A percentile compares a stretch with the other conserved stretches of the same genome.
Evolutionary conservation across 148 eudicot species (phyloP).

Genomic region (Euryodendron excelsum): DNA sequence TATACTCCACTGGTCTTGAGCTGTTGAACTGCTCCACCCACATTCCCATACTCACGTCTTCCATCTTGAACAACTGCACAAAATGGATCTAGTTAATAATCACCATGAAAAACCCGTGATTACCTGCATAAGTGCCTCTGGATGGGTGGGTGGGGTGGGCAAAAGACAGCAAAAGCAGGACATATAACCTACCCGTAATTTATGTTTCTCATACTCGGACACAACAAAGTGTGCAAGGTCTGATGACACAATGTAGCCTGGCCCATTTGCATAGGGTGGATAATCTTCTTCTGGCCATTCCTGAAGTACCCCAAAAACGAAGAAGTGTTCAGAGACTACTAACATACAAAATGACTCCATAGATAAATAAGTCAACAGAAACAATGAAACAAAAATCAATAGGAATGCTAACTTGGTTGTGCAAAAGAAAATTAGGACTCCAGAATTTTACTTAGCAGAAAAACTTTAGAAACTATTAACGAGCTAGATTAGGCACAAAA

Average conservation of each 20-base stretch:
- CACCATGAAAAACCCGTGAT: not conserved
- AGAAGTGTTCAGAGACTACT: not conserved
- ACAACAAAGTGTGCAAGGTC: slow-evolving; percentile 29
- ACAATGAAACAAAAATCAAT: not conserved
- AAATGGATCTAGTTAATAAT: not conserved
- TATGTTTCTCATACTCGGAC: slow-evolving; percentile 25
- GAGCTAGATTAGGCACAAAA: not conserved
- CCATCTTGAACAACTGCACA: slow-evolving; percentile 39
- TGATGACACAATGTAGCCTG: slow-evolving; percentile 34
- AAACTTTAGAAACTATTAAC: not conserved
- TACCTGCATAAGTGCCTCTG: too few relatives aligned
- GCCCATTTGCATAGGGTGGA: slow-evolving; percentile 44
- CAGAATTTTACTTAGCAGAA: not conserved
- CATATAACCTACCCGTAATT: slow-evolving; percentile 19
- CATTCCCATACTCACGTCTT: slow-evolving; percentile 36
- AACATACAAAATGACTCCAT: not conserved
- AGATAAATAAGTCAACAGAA: not conserved
- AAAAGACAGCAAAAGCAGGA: not conserved
- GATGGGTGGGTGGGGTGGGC: not conserved
- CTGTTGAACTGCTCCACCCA: slow-evolving; percentile 36
- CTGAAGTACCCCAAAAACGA: slow-evolving; percentile 36
- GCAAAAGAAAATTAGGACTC: not conserved
- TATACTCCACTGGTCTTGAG: slow-evolving; percentile 24
- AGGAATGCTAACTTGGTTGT: not conserved
- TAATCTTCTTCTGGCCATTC: slow-evolving; percentile 49